Evolutionary conservation across 2,329 filamentous ascomycete genomes (phyloP).

Genomic region (Xylaria sp.): DNA sequence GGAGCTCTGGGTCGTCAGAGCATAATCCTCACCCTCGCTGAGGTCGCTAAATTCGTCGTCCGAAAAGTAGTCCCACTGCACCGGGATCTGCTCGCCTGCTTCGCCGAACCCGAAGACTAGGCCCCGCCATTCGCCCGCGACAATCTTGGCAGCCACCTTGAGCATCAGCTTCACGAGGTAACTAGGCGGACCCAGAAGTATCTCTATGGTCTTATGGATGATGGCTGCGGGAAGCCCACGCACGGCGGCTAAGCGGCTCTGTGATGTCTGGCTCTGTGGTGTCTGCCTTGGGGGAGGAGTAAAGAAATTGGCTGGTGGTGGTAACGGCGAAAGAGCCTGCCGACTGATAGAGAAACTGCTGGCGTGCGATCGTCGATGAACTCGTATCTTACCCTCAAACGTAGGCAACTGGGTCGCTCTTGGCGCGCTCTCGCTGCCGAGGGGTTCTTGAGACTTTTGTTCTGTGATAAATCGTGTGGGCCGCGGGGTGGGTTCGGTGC

Average conservation of each 20-base stretch:
- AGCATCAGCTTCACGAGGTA: slow-evolving; percentile 81
- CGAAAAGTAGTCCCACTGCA: slow-evolving; percentile 67
- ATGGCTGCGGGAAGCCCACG: slow-evolving; percentile 66
- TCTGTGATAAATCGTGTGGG: background rate
- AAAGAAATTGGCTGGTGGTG: slow-evolving; percentile 70
- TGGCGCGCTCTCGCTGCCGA: background rate
- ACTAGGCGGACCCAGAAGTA: slow-evolving; percentile 80
- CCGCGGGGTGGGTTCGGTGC: slow-evolving; percentile 34
- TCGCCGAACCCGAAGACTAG: slow-evolving; percentile 61
- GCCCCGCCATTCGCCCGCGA: slow-evolving; percentile 67
- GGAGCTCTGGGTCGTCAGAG: slow-evolving; percentile 29
- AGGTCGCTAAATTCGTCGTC: slow-evolving; percentile 61
- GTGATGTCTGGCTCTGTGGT: slow-evolving; percentile 46
- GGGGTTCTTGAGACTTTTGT: background rate
- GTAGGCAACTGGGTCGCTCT: slow-evolving; percentile 34
- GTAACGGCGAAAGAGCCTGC: slow-evolving; percentile 69
- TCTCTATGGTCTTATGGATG: slow-evolving; percentile 76
- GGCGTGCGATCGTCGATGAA: slow-evolving; percentile 61
- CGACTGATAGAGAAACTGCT: slow-evolving; percentile 56
- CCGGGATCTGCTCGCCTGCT: slow-evolving; percentile 58
- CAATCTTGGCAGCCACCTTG: slow-evolving; percentile 78
- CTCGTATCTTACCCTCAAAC: slow-evolving; percentile 46
- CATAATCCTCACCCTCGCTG: slow-evolving; percentile 57
- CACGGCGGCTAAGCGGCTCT: slow-evolving; percentile 50
- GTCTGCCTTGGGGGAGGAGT: slow-evolving; percentile 51